Evolutionary conservation across 495 filamentous ascomycete species (phyloP).

Genomic region (Aspergillus baeticus): DNA sequence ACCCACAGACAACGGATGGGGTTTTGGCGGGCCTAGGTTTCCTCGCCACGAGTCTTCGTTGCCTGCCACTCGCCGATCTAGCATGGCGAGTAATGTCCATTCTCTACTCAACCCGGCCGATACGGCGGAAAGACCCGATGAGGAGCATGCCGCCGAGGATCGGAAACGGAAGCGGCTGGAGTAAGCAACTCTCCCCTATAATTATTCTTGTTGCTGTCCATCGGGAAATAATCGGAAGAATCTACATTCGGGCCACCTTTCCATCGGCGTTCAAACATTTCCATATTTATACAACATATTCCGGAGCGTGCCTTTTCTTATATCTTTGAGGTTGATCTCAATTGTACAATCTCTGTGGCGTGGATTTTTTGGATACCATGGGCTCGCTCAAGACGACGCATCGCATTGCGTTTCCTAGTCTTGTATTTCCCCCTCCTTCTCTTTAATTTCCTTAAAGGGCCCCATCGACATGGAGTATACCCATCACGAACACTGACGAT

Average conservation of each 20-base stretch:
- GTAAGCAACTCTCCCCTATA: slow-evolving; percentile 23
- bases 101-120: slow-evolving; percentile 83
- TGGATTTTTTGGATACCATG: slow-evolving; percentile 10
- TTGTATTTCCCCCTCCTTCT: neutral
- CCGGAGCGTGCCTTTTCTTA: slow-evolving; percentile 17
- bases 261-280: slow-evolving; percentile 13
- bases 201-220: neutral
- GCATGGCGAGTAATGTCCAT: slow-evolving; percentile 77
- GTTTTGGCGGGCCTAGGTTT: slow-evolving; percentile 47
- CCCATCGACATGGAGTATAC: neutral
- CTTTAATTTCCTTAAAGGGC: neutral
- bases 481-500: too few species aligned
- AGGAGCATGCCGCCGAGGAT: slow-evolving; percentile 63
- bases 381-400: neutral
- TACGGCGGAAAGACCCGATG: slow-evolving; percentile 68
- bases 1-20: slow-evolving; percentile 57
- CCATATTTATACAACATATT: slow-evolving; percentile 10
- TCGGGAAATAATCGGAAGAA: neutral
- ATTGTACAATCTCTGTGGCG: slow-evolving; percentile 16
- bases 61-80: slow-evolving; percentile 67
- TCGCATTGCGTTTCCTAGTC: neutral
- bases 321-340: slow-evolving; percentile 20
- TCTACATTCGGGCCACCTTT: neutral
- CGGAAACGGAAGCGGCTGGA: slow-evolving; percentile 78
- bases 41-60: slow-evolving; percentile 46